phyloP scores from a whole-genome alignment of 2,329 filamentous ascomycete genomes.

The Claviceps sp. region DNA sequence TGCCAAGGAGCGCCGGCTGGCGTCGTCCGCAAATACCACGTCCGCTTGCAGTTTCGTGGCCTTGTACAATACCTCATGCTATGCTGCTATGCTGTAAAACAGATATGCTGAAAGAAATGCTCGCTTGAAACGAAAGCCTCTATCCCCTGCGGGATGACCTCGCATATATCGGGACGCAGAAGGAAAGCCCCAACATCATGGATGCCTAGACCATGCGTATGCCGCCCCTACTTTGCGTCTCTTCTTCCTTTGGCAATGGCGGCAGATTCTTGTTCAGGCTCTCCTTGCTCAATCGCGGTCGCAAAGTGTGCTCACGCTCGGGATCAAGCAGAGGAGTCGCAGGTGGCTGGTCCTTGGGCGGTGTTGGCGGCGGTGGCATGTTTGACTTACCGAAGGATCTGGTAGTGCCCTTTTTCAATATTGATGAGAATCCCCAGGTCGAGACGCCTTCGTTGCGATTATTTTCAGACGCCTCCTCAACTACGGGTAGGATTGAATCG shows the following conservation, averaged over 20 bases:
- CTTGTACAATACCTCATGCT: slow-evolving; percentile 1
- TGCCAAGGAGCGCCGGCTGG: not conserved
- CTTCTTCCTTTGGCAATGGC: slow-evolving; percentile 32
- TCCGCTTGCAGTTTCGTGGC: slow-evolving; percentile 1
- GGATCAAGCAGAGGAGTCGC: slow-evolving; percentile 22
- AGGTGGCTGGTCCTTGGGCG: slow-evolving; percentile 15
- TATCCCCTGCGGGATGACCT: not conserved
- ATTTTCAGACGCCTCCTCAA: slow-evolving; percentile 78
- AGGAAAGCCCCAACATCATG: slow-evolving; percentile 7
- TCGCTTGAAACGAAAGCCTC: not conserved
- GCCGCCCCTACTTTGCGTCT: slow-evolving; percentile 13
- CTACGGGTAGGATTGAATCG: slow-evolving; percentile 57
- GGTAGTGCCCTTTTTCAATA: slow-evolving; percentile 19
- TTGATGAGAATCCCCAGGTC: slow-evolving; percentile 25
- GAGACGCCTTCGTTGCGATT: slow-evolving; percentile 33
- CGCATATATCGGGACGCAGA: slow-evolving; percentile 8
- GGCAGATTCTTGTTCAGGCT: slow-evolving; percentile 49
- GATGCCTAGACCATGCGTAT: slow-evolving; percentile 21
- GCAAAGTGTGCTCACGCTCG: slow-evolving; percentile 32
- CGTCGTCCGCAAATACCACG: slow-evolving; percentile 5
- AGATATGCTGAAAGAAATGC: slow-evolving; percentile 1
- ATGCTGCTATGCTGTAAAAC: slow-evolving; percentile 4
- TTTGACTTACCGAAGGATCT: slow-evolving; percentile 28
- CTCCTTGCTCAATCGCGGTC: slow-evolving; percentile 33
- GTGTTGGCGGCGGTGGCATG: slow-evolving; percentile 23